phyloP scores from a whole-genome alignment of 352 stramenopile genomes.

The Phytophthora europaea region DNA sequence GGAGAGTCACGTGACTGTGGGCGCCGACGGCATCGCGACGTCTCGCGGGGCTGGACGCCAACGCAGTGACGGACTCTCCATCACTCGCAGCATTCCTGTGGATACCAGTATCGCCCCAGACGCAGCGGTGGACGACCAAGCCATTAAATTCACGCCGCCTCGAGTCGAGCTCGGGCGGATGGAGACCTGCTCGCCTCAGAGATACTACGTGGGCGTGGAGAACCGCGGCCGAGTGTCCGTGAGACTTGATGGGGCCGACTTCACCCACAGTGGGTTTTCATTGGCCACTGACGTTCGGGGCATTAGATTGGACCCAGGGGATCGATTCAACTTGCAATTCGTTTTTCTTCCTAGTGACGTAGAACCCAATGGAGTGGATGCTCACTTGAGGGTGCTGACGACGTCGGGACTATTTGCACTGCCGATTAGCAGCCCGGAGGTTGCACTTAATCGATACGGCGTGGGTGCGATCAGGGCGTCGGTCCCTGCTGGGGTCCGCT shows the following conservation, averaged over 20 bases:
- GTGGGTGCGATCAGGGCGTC: constrained; percentile 38
- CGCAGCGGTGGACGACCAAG: constrained; percentile 26
- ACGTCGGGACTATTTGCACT: constrained; percentile 60
- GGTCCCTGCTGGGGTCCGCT: constrained; percentile 43
- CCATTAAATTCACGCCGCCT: constrained; percentile 51
- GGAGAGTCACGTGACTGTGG: constrained; percentile 33
- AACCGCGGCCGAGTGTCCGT: constrained; percentile 46
- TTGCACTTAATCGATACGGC: constrained; percentile 42
- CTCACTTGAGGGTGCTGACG: constrained; percentile 52
- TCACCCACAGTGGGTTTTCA: constrained; percentile 55
- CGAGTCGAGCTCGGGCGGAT: constrained; percentile 48
- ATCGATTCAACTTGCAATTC: constrained; percentile 49
- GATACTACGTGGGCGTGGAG: constrained; percentile 45
- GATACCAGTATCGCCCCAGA: constrained; percentile 12
- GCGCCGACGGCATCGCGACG: constrained; percentile 28
- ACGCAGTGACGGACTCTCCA: constrained; percentile 49
- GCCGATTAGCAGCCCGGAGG: constrained; percentile 39
- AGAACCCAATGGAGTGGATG: constrained; percentile 32
- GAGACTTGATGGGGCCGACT: constrained; percentile 49
- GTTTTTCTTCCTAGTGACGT: constrained; percentile 47
- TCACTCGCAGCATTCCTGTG: constrained; percentile 39
- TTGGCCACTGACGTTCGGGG: constrained; percentile 47
- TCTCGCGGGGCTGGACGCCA: constrained; percentile 33
- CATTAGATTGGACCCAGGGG: constrained; percentile 44
- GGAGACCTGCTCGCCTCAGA: constrained; percentile 45